These are phyloP conservation scores for Pseudocercospora ulei DNA, from an alignment of 2,329 filamentous ascomycete species.

Conservation along the genomic window DNA sequence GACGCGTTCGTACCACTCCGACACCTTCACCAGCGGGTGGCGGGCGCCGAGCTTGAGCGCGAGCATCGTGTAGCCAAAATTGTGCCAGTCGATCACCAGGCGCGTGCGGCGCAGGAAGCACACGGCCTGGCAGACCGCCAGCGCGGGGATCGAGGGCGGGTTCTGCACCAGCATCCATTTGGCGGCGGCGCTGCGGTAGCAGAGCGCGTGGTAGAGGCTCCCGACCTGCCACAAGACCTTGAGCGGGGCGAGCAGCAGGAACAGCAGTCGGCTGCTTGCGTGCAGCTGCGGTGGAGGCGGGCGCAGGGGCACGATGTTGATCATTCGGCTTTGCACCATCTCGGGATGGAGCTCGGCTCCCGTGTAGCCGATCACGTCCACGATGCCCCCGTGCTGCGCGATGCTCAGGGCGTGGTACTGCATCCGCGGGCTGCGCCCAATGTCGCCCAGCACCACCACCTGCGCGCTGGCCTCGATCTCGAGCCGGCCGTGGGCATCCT, in stretches of 20 bases:
- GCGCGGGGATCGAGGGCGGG: slow-evolving; percentile 85
- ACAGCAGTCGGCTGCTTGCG: slow-evolving; percentile 60
- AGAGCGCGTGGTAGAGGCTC: slow-evolving; percentile 60
- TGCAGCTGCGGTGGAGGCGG: slow-evolving; percentile 58
- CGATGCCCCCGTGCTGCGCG: slow-evolving; percentile 66
- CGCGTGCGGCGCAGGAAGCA: slow-evolving; percentile 68
- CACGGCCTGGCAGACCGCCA: slow-evolving; percentile 62
- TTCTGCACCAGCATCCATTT: slow-evolving; percentile 88
- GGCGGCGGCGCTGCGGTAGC: slow-evolving; percentile 62
- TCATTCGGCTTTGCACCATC: slow-evolving; percentile 56
- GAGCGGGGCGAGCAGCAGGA: slow-evolving; percentile 66
- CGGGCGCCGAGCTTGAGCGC: slow-evolving; percentile 52
- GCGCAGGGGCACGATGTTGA: slow-evolving; percentile 61
- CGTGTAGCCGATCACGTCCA: slow-evolving; percentile 80
- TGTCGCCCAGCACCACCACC: slow-evolving; percentile 85
- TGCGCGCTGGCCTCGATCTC: slow-evolving; percentile 52
- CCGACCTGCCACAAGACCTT: slow-evolving; percentile 78
- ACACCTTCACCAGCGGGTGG: slow-evolving; percentile 68
- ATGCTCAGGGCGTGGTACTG: slow-evolving; percentile 95
- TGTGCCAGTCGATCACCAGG: slow-evolving; percentile 95
- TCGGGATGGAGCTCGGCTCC: slow-evolving; percentile 77
- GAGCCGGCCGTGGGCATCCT: slow-evolving; percentile 24
- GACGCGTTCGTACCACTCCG: slow-evolving; percentile 64
- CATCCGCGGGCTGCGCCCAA: slow-evolving; percentile 93
- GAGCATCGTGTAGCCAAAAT: slow-evolving; percentile 93